A percentile compares a stretch with the other conserved stretches of the same genome.
These are phyloP conservation scores for Rickenella mellea DNA, from an alignment of 768 basidiomycete species.

Conservation along the genomic window DNA sequence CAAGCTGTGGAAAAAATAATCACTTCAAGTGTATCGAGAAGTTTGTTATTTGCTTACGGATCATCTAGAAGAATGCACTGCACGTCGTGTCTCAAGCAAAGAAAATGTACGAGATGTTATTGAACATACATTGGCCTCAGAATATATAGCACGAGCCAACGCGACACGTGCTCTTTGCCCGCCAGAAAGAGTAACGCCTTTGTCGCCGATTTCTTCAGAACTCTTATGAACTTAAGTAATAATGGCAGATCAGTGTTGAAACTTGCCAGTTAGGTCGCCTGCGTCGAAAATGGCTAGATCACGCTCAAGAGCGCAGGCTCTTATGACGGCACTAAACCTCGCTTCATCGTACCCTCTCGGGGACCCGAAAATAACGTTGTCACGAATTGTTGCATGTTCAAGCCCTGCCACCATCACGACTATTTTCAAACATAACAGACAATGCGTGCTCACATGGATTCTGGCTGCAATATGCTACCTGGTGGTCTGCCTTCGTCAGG, in stretches of 20 bases:
- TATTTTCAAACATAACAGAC: slow-evolving; percentile 6
- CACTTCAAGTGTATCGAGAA: slow-evolving; percentile 15
- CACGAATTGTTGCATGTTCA: slow-evolving; percentile 71
- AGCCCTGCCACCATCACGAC: slow-evolving; percentile 41
- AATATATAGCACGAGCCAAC: slow-evolving; percentile 74
- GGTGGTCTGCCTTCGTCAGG: slow-evolving; percentile 46
- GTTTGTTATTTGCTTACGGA: slow-evolving; percentile 37
- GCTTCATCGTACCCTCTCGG: slow-evolving; percentile 45
- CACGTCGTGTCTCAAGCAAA: background rate
- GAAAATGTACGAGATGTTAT: background rate
- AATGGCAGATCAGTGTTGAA: background rate
- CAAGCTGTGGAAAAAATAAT: slow-evolving; percentile 25
- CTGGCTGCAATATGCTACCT: slow-evolving; percentile 62
- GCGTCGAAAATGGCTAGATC: slow-evolving; percentile 68
- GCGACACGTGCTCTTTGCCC: slow-evolving; percentile 69
- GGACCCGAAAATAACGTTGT: slow-evolving; percentile 72
- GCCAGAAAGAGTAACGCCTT: slow-evolving; percentile 67
- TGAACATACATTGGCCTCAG: slow-evolving; percentile 41
- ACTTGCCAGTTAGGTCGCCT: slow-evolving; percentile 61
- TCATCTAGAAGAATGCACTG: slow-evolving; percentile 63
- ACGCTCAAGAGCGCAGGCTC: slow-evolving; percentile 64
- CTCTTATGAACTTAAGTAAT: background rate
- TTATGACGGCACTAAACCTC: slow-evolving; percentile 60
- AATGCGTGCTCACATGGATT: slow-evolving; percentile 38
- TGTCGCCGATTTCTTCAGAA: slow-evolving; percentile 63